Base-by-base conservation (phyloP, 163 green algal species). In the Chlamydomonas reinhardtii region DNA sequence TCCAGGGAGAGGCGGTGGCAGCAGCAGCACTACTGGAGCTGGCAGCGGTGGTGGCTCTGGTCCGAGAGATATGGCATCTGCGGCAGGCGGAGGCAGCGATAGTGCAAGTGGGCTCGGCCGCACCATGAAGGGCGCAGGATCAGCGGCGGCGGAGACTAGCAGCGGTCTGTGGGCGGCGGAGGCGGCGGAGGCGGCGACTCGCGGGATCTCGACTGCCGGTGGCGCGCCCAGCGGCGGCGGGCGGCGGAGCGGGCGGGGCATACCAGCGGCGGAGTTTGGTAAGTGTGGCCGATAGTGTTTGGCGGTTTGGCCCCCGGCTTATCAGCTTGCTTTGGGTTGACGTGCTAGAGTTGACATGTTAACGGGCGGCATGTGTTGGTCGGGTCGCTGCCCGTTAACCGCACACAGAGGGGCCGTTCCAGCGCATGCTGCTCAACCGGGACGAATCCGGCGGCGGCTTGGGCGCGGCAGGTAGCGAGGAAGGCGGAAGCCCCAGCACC, bases 371-470 rank as follows among this genome's bases (percentile, higher is more conserved):
- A n/a, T n/a, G n/a, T n/a, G n/a, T n/a, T n/a, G n/a, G n/a, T n/a
- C n/a, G n/a, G n/a, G n/a, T 56, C 12, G 12, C 48, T 12, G 1
- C 48, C 14, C 14, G 48, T 17, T 56, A 2, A 19, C 11, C 48
- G n/a, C 66, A n/a, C n/a, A n/a, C n/a, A 85, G 80, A 86, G 80
- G 80, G 80, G 22, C 70, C 56, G 8, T 86, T 86, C 54, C 80
- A 86, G 39, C 69, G 70, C 2, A 72, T 86, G 70, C 70, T 86
- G 3, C 70, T 86, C 11, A 71, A 65, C 29, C 80, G 80, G 22
- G 80, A 86, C 54, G 70, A 34, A 17, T 48, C 14, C 19, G 29
- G 29, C 11, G 16, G 37, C 35, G 35, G 35, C n/a, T 62, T 5
- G 24, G 24, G 35, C 14, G 48, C 5, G 11, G 48, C 48, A 14